Conservation (phyloP, 2,329 filamentous ascomycete species). For the Fusarium sp. region DNA sequence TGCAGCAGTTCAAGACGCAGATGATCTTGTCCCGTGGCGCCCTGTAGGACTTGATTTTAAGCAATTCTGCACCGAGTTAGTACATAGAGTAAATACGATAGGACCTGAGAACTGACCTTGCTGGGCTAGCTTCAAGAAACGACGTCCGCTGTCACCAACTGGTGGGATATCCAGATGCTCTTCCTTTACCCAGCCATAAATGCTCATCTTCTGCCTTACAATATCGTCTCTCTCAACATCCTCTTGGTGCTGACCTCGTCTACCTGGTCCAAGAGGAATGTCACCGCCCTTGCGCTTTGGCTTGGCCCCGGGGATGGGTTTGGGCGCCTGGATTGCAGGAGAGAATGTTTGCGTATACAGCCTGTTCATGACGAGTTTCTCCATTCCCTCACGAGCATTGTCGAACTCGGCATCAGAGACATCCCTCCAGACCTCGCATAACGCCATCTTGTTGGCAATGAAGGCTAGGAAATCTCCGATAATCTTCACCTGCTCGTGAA, state of each 20-base stretch:
- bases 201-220: conserved; percentile 95
- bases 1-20: conserved; percentile 98
- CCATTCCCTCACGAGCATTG: conserved; percentile 98
- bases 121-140: conserved; percentile 90
- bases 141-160: conserved; percentile 86
- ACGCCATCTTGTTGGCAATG: conserved; percentile 97
- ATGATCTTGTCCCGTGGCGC: conserved; percentile 99
- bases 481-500: conserved; percentile 99
- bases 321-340: conserved; percentile 87
- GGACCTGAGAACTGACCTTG: conserved; percentile 71
- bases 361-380: conserved; percentile 99
- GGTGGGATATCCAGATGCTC: conserved; percentile 93
- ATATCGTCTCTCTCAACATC: conserved; percentile 97
- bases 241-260: conserved; percentile 95
- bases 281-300: conserved; percentile 79
- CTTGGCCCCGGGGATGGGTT: conserved; percentile 78
- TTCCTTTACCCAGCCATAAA: conserved; percentile 95
- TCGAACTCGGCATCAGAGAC: conserved; percentile 98
- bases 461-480: conserved; percentile 97
- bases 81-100: conserved; percentile 19
- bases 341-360: conserved; percentile 97
- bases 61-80: conserved; percentile 74
- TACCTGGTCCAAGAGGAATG: conserved; percentile 81
- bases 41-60: conserved; percentile 97
- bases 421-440: conserved; percentile 96